These are phyloP conservation scores for Trichophyton equinum DNA, from an alignment of 2,329 filamentous ascomycete genomes.

Conservation along the genomic window DNA sequence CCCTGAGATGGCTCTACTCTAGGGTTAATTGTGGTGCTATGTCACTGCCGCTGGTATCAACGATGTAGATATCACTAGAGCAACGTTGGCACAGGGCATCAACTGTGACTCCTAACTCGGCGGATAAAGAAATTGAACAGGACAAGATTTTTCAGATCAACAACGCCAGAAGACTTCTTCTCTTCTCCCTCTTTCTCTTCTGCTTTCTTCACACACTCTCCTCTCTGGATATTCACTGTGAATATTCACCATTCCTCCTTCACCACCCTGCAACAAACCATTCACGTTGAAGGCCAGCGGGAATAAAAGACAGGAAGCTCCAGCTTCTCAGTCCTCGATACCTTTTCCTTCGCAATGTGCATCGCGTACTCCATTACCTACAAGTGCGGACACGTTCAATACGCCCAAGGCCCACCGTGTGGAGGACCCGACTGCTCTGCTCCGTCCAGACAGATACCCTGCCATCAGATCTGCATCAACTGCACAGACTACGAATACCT, in stretches of 20 bases:
- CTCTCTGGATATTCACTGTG: not conserved
- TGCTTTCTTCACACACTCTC: not conserved
- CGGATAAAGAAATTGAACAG: not conserved
- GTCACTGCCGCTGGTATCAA: too few species aligned
- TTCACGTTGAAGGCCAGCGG: not conserved
- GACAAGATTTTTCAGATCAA: not conserved
- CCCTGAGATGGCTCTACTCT: too few species aligned
- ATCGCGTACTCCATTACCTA: not conserved
- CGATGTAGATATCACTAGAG: not conserved
- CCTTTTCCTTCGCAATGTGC: not conserved
- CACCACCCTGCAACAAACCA: not conserved
- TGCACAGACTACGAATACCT: not conserved
- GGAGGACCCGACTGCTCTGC: not conserved
- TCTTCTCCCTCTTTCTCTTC: not conserved
- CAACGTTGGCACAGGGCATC: not conserved
- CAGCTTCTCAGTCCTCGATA: not conserved
- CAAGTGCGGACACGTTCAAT: not conserved
- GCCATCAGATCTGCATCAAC: not conserved
- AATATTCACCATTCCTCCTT: not conserved
- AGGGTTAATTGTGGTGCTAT: too few species aligned
- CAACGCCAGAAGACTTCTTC: not conserved
- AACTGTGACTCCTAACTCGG: not conserved
- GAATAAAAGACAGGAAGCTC: not conserved
- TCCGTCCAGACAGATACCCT: not conserved
- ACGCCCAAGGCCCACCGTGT: not conserved